Percentiles rank a stretch among this genome's conserved stretches.
phyloP scores from a whole-genome alignment of 352 stramenopile species.

The Phytopythium aichiense region DNA sequence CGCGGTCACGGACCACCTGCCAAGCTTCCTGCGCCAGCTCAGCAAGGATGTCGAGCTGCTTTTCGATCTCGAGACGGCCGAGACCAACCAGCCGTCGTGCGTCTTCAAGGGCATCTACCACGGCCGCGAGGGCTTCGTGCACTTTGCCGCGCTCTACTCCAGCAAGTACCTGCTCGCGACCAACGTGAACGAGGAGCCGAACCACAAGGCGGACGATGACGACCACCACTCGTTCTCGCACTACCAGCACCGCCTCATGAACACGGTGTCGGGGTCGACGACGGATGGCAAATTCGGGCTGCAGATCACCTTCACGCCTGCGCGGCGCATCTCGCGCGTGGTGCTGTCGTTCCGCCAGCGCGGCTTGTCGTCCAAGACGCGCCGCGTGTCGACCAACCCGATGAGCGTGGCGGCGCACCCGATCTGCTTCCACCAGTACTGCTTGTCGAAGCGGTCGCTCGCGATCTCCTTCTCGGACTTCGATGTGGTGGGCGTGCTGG shows the following conservation, averaged over 20 bases:
- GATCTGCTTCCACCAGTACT: constrained; percentile 80
- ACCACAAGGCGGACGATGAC: constrained; percentile 63
- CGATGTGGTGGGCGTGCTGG: constrained; percentile 79
- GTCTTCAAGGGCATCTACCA: constrained; percentile 89
- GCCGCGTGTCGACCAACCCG: constrained; percentile 64
- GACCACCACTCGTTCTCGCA: constrained; percentile 70
- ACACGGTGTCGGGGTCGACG: constrained; percentile 74
- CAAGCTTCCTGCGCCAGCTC: constrained; percentile 69
- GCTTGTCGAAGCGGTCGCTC: constrained; percentile 75
- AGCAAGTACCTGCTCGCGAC: constrained; percentile 74
- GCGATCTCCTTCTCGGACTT: constrained; percentile 84
- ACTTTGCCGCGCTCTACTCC: constrained; percentile 76
- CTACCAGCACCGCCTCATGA: constrained; percentile 52
- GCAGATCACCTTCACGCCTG: constrained; percentile 80
- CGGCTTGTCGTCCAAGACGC: constrained; percentile 28
- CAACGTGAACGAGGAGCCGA: constrained; percentile 41
- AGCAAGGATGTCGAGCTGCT: constrained; percentile 84
- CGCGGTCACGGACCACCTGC: constrained; percentile 49
- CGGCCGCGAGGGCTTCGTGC: constrained; percentile 78
- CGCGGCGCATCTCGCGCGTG: constrained; percentile 75
- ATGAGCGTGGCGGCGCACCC: constrained; percentile 76
- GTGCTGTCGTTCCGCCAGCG: constrained; percentile 82
- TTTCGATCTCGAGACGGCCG: constrained; percentile 79
- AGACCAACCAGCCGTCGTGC: constrained; percentile 67
- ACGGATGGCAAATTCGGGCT: constrained; percentile 71